Conservation (phyloP, 73 alveolate genomes). For the Tetrahymena malaccensis region DNA sequence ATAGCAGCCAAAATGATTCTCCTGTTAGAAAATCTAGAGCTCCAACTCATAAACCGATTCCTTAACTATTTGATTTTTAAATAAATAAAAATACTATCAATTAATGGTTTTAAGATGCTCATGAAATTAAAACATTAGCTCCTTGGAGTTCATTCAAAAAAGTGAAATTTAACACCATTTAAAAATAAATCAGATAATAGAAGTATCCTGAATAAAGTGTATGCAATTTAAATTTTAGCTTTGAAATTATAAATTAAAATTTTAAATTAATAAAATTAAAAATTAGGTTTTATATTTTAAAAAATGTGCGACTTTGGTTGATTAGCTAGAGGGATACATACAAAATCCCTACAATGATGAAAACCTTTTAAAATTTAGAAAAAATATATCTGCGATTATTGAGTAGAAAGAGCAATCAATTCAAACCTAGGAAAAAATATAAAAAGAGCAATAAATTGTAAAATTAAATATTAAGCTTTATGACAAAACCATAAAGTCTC, state of each 20-base stretch:
- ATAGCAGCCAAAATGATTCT: background rate
- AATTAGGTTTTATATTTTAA: background rate
- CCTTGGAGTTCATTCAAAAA: background rate
- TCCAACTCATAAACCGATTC: background rate
- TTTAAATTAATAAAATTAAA: background rate
- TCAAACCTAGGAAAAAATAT: background rate
- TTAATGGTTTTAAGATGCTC: background rate
- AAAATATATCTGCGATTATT: background rate
- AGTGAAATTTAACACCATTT: background rate
- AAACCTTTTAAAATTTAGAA: background rate
- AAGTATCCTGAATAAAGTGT: background rate
- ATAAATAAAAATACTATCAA: background rate
- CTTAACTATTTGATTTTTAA: background rate
- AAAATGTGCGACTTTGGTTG: background rate
- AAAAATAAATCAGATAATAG: background rate
- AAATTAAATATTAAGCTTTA: background rate
- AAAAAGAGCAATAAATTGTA: background rate
- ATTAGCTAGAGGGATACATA: background rate
- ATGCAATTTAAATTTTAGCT: background rate
- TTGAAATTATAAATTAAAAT: background rate
- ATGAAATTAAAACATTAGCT: background rate
- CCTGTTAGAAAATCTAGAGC: background rate
- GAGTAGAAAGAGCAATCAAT: background rate
- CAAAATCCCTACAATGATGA: background rate
- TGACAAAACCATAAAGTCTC: background rate